phyloP scores from a whole-genome alignment of 495 filamentous ascomycete genomes.

The Bathelium albidoporum region DNA sequence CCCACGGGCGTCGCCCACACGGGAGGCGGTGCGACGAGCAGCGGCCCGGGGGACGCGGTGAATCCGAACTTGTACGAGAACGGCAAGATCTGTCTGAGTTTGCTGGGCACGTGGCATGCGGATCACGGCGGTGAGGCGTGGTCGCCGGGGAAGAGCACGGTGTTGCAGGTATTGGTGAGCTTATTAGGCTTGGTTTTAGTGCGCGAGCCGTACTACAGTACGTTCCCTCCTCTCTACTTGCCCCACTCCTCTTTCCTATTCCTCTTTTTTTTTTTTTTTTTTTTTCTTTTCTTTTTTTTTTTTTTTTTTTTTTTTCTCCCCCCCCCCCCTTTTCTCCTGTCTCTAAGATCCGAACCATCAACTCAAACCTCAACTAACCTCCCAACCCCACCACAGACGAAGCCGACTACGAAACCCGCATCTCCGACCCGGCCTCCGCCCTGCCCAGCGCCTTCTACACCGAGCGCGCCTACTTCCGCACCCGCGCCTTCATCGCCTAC shows the following conservation, averaged over 20 bases:
- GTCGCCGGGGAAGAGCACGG: conserved; percentile 39
- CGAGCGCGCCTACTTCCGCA: conserved; percentile 45
- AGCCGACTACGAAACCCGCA: conserved; percentile 45
- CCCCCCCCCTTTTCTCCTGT: not conserved
- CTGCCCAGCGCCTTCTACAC: conserved; percentile 43
- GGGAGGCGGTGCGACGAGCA: not conserved
- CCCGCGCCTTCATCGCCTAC: conserved; percentile 43
- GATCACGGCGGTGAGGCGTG: conserved; percentile 43
- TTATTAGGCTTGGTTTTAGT: conserved; percentile 52
- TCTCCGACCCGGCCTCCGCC: conserved; percentile 32
- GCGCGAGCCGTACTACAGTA: conserved; percentile 52
- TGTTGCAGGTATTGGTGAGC: conserved; percentile 51
- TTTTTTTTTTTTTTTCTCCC: not conserved
- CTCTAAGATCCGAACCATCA: too few relatives aligned
- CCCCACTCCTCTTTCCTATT: not conserved
- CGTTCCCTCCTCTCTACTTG: conserved; percentile 19
- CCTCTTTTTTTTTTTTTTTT: not conserved
- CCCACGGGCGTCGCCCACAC: conserved; percentile 22
- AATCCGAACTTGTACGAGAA: conserved; percentile 58
- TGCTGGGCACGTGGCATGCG: conserved; percentile 52
- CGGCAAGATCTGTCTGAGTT: conserved; percentile 49
- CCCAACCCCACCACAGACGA: conserved; percentile 41
- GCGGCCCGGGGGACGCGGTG: conserved; percentile 31
- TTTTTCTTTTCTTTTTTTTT: conserved; percentile 1
- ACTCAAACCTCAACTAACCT: not conserved